Conservation (phyloP, 2,329 filamentous ascomycete species). For the Aspergillus tamarii region DNA sequence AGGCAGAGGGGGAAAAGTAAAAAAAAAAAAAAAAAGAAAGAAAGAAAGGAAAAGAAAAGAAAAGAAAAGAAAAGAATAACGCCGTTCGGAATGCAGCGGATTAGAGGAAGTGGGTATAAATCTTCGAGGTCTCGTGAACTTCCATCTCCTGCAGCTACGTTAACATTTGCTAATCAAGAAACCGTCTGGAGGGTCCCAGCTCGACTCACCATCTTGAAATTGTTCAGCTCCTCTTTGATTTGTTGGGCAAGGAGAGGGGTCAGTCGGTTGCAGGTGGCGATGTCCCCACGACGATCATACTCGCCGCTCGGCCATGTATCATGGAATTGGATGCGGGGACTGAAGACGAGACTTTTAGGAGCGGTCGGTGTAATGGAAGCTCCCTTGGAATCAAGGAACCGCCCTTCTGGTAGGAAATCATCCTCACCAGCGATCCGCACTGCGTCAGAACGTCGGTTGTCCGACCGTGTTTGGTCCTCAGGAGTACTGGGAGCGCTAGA, state of each 20-base stretch:
- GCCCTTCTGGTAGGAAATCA: constrained; percentile 80
- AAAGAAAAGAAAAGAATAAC: constrained; percentile 26
- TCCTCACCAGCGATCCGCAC: constrained; percentile 80
- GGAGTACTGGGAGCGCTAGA: constrained; percentile 89
- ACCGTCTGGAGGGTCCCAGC: not conserved
- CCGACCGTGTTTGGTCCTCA: constrained; percentile 66
- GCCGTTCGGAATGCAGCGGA: constrained; percentile 33
- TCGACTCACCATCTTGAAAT: constrained; percentile 92
- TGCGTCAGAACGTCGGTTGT: constrained; percentile 68
- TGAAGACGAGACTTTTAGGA: constrained; percentile 70
- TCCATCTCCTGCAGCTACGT: constrained; percentile 86
- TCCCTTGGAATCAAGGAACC: constrained; percentile 75
- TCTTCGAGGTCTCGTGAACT: constrained; percentile 97
- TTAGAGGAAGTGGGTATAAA: constrained; percentile 99
- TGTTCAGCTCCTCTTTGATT: constrained; percentile 99
- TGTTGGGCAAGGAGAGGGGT: constrained; percentile 97
- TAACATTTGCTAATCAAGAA: not conserved
- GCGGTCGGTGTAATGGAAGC: constrained; percentile 67
- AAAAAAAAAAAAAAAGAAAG: constrained; percentile 18
- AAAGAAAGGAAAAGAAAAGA: constrained; percentile 13
- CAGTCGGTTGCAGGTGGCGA: constrained; percentile 95
- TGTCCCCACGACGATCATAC: constrained; percentile 93
- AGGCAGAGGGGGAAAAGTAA: not conserved
- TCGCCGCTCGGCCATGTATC: constrained; percentile 96
- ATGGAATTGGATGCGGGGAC: constrained; percentile 89